Evolutionary conservation across 768 basidiomycete species (phyloP), one percentile per base, ranked within the genome.

Genomic region (Psilocybe azurescens): DNA sequence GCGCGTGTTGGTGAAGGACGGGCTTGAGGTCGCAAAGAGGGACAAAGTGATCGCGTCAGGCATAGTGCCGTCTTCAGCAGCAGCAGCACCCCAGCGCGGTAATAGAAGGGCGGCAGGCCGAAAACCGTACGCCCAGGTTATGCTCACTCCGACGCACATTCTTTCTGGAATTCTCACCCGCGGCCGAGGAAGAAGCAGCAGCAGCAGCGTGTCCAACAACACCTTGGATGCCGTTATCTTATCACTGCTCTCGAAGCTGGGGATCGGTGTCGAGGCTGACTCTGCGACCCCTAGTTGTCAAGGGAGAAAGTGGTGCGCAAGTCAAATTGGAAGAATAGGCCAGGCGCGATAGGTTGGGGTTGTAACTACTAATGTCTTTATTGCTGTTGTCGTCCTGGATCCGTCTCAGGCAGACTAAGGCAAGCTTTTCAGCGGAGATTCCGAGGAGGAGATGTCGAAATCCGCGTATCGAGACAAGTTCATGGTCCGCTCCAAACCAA

Each of bases 81-180:
- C 7, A 11, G 41, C 41, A 44, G 14, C 53, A 56, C 56, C 49
- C 60, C 63, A 39, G 33, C 66, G 55, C 61, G 57, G 60, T 60
- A 62, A 52, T 56, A 63, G 70, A 63, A 66, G 67, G 62, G 53
- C 61, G 53, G 38, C 67, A 49, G 59, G 65, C 50, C 59, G 64
- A 38, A 32, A 14, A 28, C 28, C 33, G 44, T 53, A 54, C 5
- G 18, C 55, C 24, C 58, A 49, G 53, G 67, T 59, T 24, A 63
- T 80, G 44, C 73, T 84, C 62, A 80, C 79, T 47, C 80, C 82
- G 36, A 71, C 77, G 6, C 82, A 84, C 61, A 73, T 84, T 56
- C 66, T 82, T n/a, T 73, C 72, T 33, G 78, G 80, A 47, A 69
- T 81, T 52, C 65, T 78, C n/a, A 63, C 72, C 13, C 69, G 68